Conservation (phyloP, 805 yeast species). For the Maudiozyma serrabonitensis region DNA sequence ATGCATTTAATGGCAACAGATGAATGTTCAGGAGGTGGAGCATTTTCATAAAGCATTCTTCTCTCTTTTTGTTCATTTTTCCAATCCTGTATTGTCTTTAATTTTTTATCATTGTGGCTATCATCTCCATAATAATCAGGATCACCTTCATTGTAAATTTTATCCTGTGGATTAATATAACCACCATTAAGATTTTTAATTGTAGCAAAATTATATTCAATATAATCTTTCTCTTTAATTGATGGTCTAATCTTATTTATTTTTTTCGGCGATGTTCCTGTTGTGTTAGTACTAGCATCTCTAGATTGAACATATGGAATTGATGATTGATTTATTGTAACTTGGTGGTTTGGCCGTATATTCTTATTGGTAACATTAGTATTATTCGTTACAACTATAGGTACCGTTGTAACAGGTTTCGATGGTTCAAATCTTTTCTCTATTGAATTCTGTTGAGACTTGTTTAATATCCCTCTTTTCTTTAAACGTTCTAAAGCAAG, state of each 20-base stretch:
- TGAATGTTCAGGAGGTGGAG: conserved; percentile 65
- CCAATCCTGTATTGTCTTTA: conserved; percentile 45
- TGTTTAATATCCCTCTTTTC: conserved; percentile 32
- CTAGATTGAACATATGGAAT: neutral
- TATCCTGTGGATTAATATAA: conserved; percentile 37
- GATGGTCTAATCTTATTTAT: conserved; percentile 32
- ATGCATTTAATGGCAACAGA: conserved; percentile 69
- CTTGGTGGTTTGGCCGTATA: neutral
- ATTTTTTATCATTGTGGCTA: conserved; percentile 15
- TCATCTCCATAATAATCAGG: conserved; percentile 7
- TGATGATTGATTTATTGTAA: neutral
- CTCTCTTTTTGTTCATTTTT: conserved; percentile 47
- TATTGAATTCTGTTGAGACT: conserved; percentile 14
- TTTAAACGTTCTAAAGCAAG: conserved; percentile 51
- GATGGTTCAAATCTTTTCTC: conserved; percentile 10
- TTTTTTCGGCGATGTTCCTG: conserved; percentile 3
- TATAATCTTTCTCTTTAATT: conserved; percentile 54
- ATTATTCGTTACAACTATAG: neutral
- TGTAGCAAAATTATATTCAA: conserved; percentile 82
- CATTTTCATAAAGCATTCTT: conserved; percentile 42
- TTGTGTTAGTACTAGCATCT: neutral
- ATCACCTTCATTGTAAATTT: conserved; percentile 6
- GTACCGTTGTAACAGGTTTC: neutral
- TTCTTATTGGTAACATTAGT: neutral
- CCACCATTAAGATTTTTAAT: conserved; percentile 89